A percentile compares a stretch with the other conserved stretches of the same genome.
Conservation (phyloP, 805 yeast species). For the Yarrowia sp. region DNA sequence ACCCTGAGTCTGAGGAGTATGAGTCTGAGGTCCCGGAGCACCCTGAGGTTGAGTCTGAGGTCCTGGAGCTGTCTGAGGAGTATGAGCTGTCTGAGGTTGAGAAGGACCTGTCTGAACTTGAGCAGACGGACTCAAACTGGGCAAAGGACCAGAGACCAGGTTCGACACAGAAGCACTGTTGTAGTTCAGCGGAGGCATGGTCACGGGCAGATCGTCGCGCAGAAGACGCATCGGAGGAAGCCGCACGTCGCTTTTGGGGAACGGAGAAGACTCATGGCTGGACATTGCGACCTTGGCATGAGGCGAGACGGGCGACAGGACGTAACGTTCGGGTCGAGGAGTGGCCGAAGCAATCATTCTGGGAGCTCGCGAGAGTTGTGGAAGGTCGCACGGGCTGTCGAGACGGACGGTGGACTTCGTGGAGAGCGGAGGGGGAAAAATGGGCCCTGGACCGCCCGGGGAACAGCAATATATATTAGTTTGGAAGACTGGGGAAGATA, state of each 20-base stretch:
- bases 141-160: too few relatives aligned
- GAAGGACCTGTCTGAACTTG: too few relatives aligned
- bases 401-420: too few relatives aligned
- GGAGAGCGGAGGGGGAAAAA: too few relatives aligned
- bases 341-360: slow-evolving; percentile 24
- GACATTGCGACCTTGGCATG: slow-evolving; percentile 26
- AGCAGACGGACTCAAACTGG: too few relatives aligned
- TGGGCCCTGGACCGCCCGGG: background rate
- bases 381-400: too few relatives aligned
- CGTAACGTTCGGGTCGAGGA: slow-evolving; percentile 21
- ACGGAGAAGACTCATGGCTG: background rate
- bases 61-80: too few relatives aligned
- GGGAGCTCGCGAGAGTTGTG: background rate
- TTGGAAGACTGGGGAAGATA: slow-evolving; percentile 6
- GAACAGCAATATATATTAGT: slow-evolving; percentile 21
- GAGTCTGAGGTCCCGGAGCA: too few relatives aligned
- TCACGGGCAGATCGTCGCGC: background rate
- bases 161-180: too few relatives aligned
- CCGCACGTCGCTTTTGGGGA: background rate
- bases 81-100: too few relatives aligned
- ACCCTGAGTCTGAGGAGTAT: background rate
- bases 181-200: background rate
- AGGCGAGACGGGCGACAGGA: slow-evolving; percentile 22
- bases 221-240: slow-evolving; percentile 11
- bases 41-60: too few relatives aligned